phyloP scores from a whole-genome alignment of 192 early-diverging fungal genomes.

The Gryganskiella cystojenkinii region DNA sequence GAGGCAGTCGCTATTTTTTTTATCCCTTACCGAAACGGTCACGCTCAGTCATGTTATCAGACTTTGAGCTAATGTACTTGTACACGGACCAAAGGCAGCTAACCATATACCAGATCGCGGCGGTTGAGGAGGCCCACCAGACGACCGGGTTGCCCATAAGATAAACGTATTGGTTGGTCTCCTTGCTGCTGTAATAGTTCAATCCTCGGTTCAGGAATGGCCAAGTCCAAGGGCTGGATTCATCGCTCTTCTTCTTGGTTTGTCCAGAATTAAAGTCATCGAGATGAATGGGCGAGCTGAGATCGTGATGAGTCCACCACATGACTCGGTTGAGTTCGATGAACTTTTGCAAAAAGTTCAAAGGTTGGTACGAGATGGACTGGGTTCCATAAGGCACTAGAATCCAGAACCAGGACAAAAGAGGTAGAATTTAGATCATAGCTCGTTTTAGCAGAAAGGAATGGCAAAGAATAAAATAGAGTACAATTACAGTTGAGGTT shows the following conservation, averaged over 20 bases:
- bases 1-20: no score
- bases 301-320: slow-evolving; percentile 84
- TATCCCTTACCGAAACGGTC: neutral
- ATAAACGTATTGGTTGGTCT: slow-evolving; percentile 79
- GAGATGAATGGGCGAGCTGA: slow-evolving; percentile 84
- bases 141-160: slow-evolving; percentile 89
- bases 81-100: slow-evolving; percentile 2
- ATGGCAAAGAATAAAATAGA: neutral
- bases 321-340: slow-evolving; percentile 86
- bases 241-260: slow-evolving; percentile 70
- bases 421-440: neutral
- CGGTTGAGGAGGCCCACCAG: slow-evolving; percentile 78
- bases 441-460: neutral
- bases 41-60: neutral
- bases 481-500: slow-evolving; percentile 14
- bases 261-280: slow-evolving; percentile 23
- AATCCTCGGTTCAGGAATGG: slow-evolving; percentile 88
- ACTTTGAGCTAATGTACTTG: neutral
- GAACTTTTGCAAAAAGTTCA: slow-evolving; percentile 85
- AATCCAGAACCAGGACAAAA: neutral
- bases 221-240: slow-evolving; percentile 89
- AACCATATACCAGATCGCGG: slow-evolving; percentile 67
- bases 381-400: slow-evolving; percentile 64
- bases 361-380: slow-evolving; percentile 63
- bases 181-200: slow-evolving; percentile 79